Percentiles rank a stretch among this genome's conserved stretches.
Conservation (phyloP, 176 grass and related monocot species). For the Otatea glauca region DNA sequence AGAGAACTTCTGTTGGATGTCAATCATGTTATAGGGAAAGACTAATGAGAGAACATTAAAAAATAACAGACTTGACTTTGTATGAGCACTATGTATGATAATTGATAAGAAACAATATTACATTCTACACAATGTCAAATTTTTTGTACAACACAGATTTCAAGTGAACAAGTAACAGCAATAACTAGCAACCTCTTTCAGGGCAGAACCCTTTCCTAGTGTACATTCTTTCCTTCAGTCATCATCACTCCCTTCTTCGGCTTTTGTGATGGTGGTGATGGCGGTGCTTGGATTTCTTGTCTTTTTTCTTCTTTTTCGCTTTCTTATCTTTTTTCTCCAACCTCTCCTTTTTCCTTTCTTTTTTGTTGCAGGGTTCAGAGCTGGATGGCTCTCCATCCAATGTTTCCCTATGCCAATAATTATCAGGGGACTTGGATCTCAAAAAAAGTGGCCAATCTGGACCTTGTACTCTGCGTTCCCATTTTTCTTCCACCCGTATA, state of each 20-base stretch:
- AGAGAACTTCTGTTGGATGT: neutral
- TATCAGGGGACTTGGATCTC: conserved; percentile 48
- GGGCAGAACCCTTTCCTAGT: neutral
- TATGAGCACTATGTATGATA: neutral
- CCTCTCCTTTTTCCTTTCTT: conserved; percentile 42
- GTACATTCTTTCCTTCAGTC: conserved; percentile 31
- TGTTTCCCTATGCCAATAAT: conserved; percentile 27
- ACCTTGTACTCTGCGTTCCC: conserved; percentile 58
- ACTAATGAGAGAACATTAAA: neutral
- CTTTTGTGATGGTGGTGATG: conserved; percentile 57
- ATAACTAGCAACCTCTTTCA: neutral
- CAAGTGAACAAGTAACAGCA: neutral
- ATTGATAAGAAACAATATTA: neutral
- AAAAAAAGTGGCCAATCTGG: conserved; percentile 71
- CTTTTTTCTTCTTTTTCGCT: conserved; percentile 56
- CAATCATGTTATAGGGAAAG: neutral
- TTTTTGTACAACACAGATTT: conserved; percentile 30
- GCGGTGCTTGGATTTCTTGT: conserved; percentile 68
- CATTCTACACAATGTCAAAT: neutral
- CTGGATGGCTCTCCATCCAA: conserved; percentile 26
- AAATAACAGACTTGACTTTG: neutral
- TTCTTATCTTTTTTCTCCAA: conserved; percentile 42
- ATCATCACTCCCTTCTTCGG: conserved; percentile 50
- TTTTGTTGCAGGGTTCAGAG: conserved; percentile 33
- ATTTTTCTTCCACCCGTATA: conserved; percentile 59